A percentile compares a stretch with the other conserved stretches of the same genome.
Conservation (phyloP, 768 basidiomycete species). For the Tubosaeta sp. region DNA sequence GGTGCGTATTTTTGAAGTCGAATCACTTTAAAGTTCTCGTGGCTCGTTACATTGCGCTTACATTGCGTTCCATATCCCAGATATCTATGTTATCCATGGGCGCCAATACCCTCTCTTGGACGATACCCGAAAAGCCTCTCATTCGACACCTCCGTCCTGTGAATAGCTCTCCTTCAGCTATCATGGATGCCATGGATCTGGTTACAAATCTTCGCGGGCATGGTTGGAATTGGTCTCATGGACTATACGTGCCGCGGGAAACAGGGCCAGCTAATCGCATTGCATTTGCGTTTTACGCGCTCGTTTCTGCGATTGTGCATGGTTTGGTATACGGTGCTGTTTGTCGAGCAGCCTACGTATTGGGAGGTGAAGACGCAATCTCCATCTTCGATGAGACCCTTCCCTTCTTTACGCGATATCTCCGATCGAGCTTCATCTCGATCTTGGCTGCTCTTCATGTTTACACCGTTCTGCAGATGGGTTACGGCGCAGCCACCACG, state of each 20-base stretch:
- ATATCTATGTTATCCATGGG: too few relatives aligned
- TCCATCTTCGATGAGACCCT: not conserved
- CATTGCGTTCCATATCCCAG: not conserved
- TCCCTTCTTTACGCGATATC: not conserved
- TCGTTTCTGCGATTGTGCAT: not conserved
- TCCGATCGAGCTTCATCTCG: not conserved
- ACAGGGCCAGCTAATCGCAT: not conserved
- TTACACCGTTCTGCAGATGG: not conserved
- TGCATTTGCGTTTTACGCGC: not conserved
- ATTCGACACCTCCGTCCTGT: not conserved
- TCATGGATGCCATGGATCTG: not conserved
- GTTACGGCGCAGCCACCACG: not conserved
- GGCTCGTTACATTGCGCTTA: too few relatives aligned
- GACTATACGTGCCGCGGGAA: not conserved
- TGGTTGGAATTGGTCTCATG: not conserved
- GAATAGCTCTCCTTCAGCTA: not conserved
- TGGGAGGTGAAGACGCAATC: not conserved
- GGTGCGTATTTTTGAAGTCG: constrained; percentile 1
- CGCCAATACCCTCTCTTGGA: not conserved
- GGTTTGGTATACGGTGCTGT: not conserved
- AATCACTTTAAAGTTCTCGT: too few relatives aligned
- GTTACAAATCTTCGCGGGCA: not conserved
- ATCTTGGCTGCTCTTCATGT: not conserved
- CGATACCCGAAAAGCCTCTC: not conserved
- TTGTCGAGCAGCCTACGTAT: not conserved